A percentile compares a stretch with the other conserved stretches of the same genome.
phyloP scores from a whole-genome alignment of 345 rosid species.

The Arabis hirsuta region DNA sequence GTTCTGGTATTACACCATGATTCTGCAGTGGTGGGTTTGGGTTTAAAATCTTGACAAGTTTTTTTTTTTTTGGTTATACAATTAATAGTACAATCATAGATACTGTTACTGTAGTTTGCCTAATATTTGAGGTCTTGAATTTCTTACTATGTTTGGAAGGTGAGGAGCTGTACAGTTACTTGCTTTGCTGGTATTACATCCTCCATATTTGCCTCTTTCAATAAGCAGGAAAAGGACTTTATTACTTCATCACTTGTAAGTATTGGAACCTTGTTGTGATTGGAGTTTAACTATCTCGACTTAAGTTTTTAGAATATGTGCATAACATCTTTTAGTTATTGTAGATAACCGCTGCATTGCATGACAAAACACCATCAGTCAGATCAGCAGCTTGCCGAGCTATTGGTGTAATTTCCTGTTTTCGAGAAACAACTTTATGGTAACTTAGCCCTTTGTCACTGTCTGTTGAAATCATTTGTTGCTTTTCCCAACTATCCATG shows the following conservation, averaged over 20 bases:
- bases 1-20: constrained; percentile 63
- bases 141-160: constrained; percentile 52
- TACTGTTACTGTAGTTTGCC: constrained; percentile 28
- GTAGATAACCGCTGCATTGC: constrained; percentile 67
- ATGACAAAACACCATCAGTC: constrained; percentile 77
- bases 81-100: constrained; percentile 4
- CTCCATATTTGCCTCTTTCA: constrained; percentile 62
- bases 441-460: constrained; percentile 39
- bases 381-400: constrained; percentile 97
- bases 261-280: constrained; percentile 30
- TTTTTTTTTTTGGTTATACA: constrained; percentile 11
- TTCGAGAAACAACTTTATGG: constrained; percentile 72
- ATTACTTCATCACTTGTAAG: constrained; percentile 74
- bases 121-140: constrained; percentile 23
- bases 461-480: constrained; percentile 26
- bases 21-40: constrained; percentile 76
- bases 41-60: constrained; percentile 44
- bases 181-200: constrained; percentile 97
- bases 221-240: constrained; percentile 61
- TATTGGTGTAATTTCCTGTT: constrained; percentile 87
- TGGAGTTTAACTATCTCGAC: constrained; percentile 20
- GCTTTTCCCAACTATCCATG: constrained; percentile 4
- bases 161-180: constrained; percentile 81
- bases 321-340: constrained; percentile 35
- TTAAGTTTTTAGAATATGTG: constrained; percentile 27